Conservation (phyloP, 2,329 filamentous ascomycete genomes). For the Orbilia quercus region DNA sequence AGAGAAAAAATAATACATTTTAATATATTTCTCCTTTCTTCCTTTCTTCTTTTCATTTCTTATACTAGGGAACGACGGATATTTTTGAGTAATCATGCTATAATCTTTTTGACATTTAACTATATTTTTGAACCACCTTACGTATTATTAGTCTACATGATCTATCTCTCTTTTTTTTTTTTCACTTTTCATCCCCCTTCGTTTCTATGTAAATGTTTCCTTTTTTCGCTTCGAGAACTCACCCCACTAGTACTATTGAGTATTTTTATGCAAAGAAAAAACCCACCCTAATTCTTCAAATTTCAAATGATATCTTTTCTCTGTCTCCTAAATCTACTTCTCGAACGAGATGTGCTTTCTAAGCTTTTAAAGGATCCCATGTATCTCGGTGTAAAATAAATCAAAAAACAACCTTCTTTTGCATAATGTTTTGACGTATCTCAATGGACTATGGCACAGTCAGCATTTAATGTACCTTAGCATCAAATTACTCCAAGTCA, state of each 20-base stretch:
- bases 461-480: no score
- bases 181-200: slow-evolving; percentile 33
- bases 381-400: no score
- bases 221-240: slow-evolving; percentile 15
- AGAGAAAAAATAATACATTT: no score
- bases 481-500: no score
- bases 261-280: slow-evolving; percentile 23
- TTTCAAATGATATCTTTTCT: slow-evolving; percentile 35
- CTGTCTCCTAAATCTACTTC: neutral
- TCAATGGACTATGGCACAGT: no score
- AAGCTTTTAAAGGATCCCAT: neutral
- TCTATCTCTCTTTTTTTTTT: slow-evolving; percentile 14
- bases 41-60: slow-evolving; percentile 22
- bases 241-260: slow-evolving; percentile 34
- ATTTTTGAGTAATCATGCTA: slow-evolving; percentile 53
- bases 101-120: slow-evolving; percentile 34
- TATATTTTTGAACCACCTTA: slow-evolving; percentile 23
- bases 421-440: no score
- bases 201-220: slow-evolving; percentile 56
- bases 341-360: neutral
- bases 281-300: slow-evolving; percentile 8
- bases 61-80: slow-evolving; percentile 43
- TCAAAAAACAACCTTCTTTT: no score
- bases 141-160: slow-evolving; percentile 53
- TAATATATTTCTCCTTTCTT: slow-evolving; percentile 37